Percentiles rank a stretch among this genome's conserved stretches.
phyloP scores from a whole-genome alignment of 2,329 filamentous ascomycete species.

The Clonostachys rhizophaga region DNA sequence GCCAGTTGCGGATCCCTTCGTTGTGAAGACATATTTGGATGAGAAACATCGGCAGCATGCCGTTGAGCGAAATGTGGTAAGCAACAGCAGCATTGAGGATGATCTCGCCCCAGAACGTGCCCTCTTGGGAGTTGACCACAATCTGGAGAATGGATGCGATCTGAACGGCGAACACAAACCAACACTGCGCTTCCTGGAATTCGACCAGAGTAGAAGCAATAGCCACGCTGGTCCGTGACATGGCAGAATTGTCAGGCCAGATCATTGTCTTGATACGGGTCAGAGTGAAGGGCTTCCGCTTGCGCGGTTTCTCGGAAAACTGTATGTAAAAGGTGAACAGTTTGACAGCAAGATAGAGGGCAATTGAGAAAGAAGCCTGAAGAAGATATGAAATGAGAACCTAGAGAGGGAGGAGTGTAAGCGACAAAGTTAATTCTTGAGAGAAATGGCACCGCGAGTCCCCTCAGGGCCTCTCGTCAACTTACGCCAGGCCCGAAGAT shows the following conservation, averaged over 20 bases:
- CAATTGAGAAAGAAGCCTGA: conserved; percentile 26
- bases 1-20: conserved; percentile 32
- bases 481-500: conserved; percentile 32
- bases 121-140: conserved; percentile 31
- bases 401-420: conserved; percentile 6
- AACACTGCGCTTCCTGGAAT: conserved; percentile 31
- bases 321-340: conserved; percentile 26
- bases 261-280: conserved; percentile 28
- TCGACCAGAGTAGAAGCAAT: conserved; percentile 32
- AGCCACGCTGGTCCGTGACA: conserved; percentile 29
- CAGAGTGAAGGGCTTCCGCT: conserved; percentile 8
- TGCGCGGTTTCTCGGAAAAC: conserved; percentile 15
- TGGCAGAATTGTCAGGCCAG: conserved; percentile 26
- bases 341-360: conserved; percentile 24
- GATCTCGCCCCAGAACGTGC: conserved; percentile 31
- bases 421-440: not conserved
- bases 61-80: conserved; percentile 28
- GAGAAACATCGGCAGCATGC: conserved; percentile 28
- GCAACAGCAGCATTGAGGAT: conserved; percentile 28
- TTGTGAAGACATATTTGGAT: conserved; percentile 29
- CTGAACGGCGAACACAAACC: conserved; percentile 32
- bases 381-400: conserved; percentile 31
- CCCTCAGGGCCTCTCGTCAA: conserved; percentile 16
- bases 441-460: not conserved
- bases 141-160: conserved; percentile 33